These are phyloP conservation scores for Arachnopeziza araneosa DNA, from an alignment of 2,329 filamentous ascomycete species.

Conservation along the genomic window DNA sequence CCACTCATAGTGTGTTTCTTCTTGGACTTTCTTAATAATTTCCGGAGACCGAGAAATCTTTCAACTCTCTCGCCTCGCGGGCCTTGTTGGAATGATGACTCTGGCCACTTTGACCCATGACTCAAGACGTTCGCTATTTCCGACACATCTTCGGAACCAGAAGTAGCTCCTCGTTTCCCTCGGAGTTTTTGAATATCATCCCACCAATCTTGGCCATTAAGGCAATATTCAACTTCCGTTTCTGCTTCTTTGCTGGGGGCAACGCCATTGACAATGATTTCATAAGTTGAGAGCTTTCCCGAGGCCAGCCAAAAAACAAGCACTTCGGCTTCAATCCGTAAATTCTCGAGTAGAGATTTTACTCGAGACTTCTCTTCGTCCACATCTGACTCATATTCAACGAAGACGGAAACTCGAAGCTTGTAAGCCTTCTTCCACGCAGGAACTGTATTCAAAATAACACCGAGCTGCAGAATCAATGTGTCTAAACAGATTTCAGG, in stretches of 20 bases:
- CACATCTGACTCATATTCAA: constrained; percentile 82
- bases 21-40: constrained; percentile 55
- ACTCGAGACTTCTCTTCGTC: constrained; percentile 71
- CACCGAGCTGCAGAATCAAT: constrained; percentile 80
- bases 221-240: constrained; percentile 56
- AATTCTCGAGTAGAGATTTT: constrained; percentile 67
- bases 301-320: constrained; percentile 77
- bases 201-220: constrained; percentile 79
- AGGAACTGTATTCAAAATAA: constrained; percentile 75
- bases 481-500: constrained; percentile 44
- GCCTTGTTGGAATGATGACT: constrained; percentile 44
- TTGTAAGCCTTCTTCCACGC: constrained; percentile 71
- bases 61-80: constrained; percentile 36
- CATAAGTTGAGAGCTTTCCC: constrained; percentile 66
- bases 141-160: constrained; percentile 38
- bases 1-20: constrained; percentile 28
- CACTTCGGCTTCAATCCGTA: constrained; percentile 75
- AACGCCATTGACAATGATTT: constrained; percentile 71
- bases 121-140: constrained; percentile 38
- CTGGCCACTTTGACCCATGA: constrained; percentile 44
- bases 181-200: constrained; percentile 59
- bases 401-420: constrained; percentile 77
- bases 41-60: constrained; percentile 53
- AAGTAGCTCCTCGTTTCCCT: constrained; percentile 31
- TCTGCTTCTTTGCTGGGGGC: constrained; percentile 49